phyloP scores from a whole-genome alignment of 108 stramenopile species.

The Schizochytrium sp. region DNA sequence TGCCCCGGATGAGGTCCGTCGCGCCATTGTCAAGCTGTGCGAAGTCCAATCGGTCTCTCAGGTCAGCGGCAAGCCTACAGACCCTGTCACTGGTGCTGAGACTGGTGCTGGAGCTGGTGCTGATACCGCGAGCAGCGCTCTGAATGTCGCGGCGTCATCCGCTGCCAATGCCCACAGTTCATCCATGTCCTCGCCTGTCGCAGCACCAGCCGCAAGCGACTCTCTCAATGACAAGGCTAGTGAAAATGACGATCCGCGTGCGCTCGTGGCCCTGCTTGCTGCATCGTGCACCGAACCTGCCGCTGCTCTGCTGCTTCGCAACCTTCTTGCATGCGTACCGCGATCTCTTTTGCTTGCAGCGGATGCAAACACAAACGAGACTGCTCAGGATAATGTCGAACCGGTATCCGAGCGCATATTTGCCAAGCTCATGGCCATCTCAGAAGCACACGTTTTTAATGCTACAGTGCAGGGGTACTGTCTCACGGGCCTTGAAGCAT shows the following conservation, averaged over 20 bases:
- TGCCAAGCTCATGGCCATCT: background rate
- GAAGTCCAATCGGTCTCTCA: background rate
- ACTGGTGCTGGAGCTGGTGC: too few species aligned
- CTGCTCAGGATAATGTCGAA: background rate
- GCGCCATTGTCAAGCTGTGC: background rate
- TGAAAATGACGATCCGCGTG: background rate
- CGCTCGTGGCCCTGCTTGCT: background rate
- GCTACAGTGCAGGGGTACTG: background rate
- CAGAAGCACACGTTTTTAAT: background rate
- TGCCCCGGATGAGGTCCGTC: background rate
- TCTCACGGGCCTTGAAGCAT: background rate
- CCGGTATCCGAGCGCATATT: background rate
- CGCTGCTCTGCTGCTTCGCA: background rate
- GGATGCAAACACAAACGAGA: background rate
- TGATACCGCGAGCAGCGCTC: too few species aligned
- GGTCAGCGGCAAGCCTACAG: too few species aligned
- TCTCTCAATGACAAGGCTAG: too few species aligned
- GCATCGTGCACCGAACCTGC: background rate
- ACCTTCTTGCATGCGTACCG: background rate
- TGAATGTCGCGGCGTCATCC: too few species aligned
- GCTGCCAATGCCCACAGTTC: too few species aligned
- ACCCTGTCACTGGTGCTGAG: too few species aligned
- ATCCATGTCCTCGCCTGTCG: too few species aligned
- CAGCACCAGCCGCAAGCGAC: too few species aligned
- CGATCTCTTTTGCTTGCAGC: background rate